Evolutionary conservation across 2,329 filamentous ascomycete genomes (phyloP).

Genomic region (Colletotrichum lini): DNA sequence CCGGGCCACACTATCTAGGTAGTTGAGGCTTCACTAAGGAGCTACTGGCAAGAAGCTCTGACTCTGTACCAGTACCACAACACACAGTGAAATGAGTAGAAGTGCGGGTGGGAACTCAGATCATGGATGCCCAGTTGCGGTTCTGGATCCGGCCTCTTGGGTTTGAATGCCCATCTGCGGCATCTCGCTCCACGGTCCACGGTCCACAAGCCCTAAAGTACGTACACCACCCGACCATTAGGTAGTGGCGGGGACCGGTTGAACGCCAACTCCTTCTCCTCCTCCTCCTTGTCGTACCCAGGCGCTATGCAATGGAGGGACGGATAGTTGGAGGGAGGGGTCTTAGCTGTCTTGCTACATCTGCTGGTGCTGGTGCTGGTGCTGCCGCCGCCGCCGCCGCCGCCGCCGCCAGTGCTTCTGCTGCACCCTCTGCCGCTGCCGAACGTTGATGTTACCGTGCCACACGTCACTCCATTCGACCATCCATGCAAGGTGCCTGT

Average conservation of each 20-base stretch:
- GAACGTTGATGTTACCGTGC: constrained; percentile 1
- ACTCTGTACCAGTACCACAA: too few species aligned
- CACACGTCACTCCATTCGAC: constrained; percentile 14
- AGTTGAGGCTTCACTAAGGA: constrained; percentile 19
- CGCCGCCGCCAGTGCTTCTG: constrained; percentile 25
- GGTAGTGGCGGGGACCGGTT: constrained; percentile 24
- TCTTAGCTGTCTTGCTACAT: constrained; percentile 1
- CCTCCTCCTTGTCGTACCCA: too few species aligned
- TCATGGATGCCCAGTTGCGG: not conserved
- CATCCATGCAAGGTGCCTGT: constrained; percentile 21
- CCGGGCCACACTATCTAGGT: not conserved
- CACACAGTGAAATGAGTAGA: not conserved
- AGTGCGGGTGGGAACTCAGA: not conserved
- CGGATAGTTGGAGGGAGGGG: not conserved
- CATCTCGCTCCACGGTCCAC: constrained; percentile 1
- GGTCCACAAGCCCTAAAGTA: too few species aligned
- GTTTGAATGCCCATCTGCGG: not conserved
- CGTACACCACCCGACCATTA: constrained; percentile 4
- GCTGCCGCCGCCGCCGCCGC: not conserved
- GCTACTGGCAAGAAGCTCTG: not conserved
- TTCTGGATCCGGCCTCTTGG: constrained; percentile 14
- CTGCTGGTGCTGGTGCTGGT: not conserved
- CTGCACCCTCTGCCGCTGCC: constrained; percentile 30
- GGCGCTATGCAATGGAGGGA: too few species aligned
- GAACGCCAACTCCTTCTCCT: not conserved